These are phyloP conservation scores for Apostasia ramifera DNA, from an alignment of 106 monocot species.

Conservation along the genomic window DNA sequence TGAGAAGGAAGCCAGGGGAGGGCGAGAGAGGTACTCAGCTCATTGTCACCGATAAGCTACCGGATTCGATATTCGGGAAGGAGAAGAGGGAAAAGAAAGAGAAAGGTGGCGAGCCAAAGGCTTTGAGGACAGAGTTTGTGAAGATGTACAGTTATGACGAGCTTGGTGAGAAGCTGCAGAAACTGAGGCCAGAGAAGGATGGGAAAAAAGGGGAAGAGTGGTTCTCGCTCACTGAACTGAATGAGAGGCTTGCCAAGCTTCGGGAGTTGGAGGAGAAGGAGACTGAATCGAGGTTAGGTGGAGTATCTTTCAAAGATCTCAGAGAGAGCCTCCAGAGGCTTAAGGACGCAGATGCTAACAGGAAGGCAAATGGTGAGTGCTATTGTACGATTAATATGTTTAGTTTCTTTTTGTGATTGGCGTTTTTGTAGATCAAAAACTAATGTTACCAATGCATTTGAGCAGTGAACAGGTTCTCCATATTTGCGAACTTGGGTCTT, in stretches of 20 bases:
- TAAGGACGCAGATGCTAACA: slow-evolving; percentile 10
- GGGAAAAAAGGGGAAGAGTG: slow-evolving; percentile 28
- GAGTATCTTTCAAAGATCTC: slow-evolving; percentile 20
- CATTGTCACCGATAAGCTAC: slow-evolving; percentile 11
- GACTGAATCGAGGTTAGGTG: slow-evolving; percentile 22
- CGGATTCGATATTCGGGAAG: slow-evolving; percentile 68
- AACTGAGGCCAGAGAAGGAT: slow-evolving; percentile 34
- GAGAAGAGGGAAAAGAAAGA: slow-evolving; percentile 39
- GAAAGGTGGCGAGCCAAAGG: slow-evolving; percentile 16
- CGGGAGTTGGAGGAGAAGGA: slow-evolving; percentile 67
- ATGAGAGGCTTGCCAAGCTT: slow-evolving; percentile 69
- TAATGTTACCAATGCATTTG: slow-evolving; percentile 8
- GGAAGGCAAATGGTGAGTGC: slow-evolving; percentile 19
- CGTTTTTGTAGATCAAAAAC: neutral
- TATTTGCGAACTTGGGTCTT: slow-evolving; percentile 39
- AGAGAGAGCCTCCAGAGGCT: slow-evolving; percentile 38
- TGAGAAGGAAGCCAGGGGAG: neutral
- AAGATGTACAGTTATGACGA: slow-evolving; percentile 58
- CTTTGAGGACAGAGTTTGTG: slow-evolving; percentile 40
- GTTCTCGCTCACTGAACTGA: slow-evolving; percentile 69
- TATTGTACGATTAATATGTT: neutral
- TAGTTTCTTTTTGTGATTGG: neutral
- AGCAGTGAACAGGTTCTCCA: slow-evolving; percentile 40
- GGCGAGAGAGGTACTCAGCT: neutral
- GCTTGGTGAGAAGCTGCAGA: slow-evolving; percentile 73